Percentiles rank a stretch among this genome's conserved stretches.
These are phyloP conservation scores for Penicillium palitans DNA, from an alignment of 2,329 filamentous ascomycete species.

Conservation along the genomic window DNA sequence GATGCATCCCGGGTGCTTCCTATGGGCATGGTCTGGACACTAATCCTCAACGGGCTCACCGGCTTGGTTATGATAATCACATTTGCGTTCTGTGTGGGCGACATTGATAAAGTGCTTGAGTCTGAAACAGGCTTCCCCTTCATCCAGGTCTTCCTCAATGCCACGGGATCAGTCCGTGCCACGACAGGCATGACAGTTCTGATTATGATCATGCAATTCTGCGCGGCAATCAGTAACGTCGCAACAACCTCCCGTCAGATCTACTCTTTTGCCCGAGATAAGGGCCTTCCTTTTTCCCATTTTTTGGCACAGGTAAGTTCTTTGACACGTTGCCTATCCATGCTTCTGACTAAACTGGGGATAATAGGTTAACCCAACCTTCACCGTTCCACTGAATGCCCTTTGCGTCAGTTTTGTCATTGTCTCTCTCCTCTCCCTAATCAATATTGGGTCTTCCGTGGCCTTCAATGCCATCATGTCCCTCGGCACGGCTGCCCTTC, in stretches of 20 bases:
- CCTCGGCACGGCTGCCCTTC: slow-evolving; percentile 35
- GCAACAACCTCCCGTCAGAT: slow-evolving; percentile 11
- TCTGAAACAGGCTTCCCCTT: background rate
- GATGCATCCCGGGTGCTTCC: background rate
- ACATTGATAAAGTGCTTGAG: background rate
- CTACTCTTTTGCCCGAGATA: background rate
- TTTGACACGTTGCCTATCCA: background rate
- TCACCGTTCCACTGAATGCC: slow-evolving; percentile 19
- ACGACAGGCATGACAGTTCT: background rate
- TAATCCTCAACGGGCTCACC: background rate
- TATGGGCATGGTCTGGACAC: background rate
- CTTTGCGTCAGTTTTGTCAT: slow-evolving; percentile 18
- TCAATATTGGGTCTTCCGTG: slow-evolving; percentile 36
- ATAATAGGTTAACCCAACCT: background rate
- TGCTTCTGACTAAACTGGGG: background rate
- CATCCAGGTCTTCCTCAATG: background rate
- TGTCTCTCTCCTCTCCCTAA: slow-evolving; percentile 31
- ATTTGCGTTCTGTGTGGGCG: background rate
- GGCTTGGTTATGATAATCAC: background rate
- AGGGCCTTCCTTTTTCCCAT: background rate
- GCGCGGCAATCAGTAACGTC: background rate
- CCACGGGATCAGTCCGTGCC: background rate
- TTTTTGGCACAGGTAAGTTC: background rate
- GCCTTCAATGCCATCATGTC: slow-evolving; percentile 46
- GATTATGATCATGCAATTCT: background rate